Percentiles rank a stretch among this genome's conserved stretches.
Conservation (phyloP, 2,329 filamentous ascomycete genomes). For the Ophiobolus disseminans region DNA sequence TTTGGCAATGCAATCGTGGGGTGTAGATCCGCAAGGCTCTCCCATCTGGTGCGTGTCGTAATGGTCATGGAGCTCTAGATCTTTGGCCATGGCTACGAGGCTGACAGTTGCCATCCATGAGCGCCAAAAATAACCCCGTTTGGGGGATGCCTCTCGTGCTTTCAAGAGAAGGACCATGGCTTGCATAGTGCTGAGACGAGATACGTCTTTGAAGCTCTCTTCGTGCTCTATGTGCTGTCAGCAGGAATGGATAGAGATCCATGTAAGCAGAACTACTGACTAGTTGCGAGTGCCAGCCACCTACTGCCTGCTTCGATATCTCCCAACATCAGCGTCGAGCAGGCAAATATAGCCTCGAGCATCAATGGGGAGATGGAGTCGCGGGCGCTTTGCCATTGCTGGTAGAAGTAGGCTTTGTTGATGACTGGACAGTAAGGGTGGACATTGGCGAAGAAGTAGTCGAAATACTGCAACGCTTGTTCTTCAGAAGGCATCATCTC, state of each 20-base stretch:
- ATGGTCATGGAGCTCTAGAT: conserved; percentile 88
- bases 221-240: conserved; percentile 71
- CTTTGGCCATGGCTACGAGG: conserved; percentile 90
- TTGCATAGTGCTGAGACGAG: conserved; percentile 88
- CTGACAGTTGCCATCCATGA: conserved; percentile 97
- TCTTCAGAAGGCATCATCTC: conserved; percentile 92
- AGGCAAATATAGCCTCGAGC: conserved; percentile 89
- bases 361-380: conserved; percentile 88
- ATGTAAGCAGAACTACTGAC: conserved; percentile 60
- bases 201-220: conserved; percentile 91
- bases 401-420: conserved; percentile 81
- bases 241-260: conserved; percentile 1
- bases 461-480: conserved; percentile 81
- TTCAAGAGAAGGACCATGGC: conserved; percentile 87
- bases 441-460: conserved; percentile 87
- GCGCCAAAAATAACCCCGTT: conserved; percentile 93
- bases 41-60: conserved; percentile 77
- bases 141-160: conserved; percentile 88
- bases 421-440: conserved; percentile 93
- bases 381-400: conserved; percentile 85
- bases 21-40: conserved; percentile 70
- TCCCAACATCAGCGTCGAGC: conserved; percentile 81
- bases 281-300: conserved; percentile 89
- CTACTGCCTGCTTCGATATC: conserved; percentile 85
- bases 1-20: conserved; percentile 81